Evolutionary conservation across 805 yeast species (phyloP), one percentile per base, ranked within the genome.

Genomic region (Kuraishia hungarica): DNA sequence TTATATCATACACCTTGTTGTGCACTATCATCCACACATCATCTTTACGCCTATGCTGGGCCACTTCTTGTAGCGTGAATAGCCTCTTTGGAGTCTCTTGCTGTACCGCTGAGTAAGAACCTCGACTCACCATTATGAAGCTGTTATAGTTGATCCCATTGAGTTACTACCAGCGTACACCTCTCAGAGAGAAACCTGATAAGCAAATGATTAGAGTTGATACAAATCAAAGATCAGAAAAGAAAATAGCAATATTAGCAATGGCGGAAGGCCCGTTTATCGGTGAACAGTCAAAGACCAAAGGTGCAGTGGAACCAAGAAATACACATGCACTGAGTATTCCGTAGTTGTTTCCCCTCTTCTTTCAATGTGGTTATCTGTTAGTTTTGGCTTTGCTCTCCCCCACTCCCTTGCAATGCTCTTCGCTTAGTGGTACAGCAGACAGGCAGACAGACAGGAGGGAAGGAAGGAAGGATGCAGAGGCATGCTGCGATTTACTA

Each of bases 1-100:
- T 78, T 43, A 82, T 75, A 64, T 87, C 78, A 68, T 86, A 87
- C 23, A 87, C 88, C 62, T 83, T 82, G 57, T 84, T 85, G 62
- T 82, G 81, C 51, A 87, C 72, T 49, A 85, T 78, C 83, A 87
- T 82, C 90, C 90, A 87, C 51, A 85, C 70, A 62, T 86, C 88
- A 46, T 81, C 80, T 21, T 73, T 72, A 20, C 69, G 57, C 21
- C 69, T 70, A 61, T 79, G 82, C 53, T 66, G 61, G 62, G 78
- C 68, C 50, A 86, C 78, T 58, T 82, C 81, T 46, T 72, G 73
- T 48, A 65, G 61, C 17, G 75, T 62, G 59, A 60, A 68, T 7
- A 26, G 39, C 7, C 49, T 24, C 35, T 35, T 35, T 15, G 43
- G 43, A 35, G 43, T 3, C 17, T 10, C 43, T 35, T 35, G 43